Evolutionary conservation across 768 basidiomycete genomes (phyloP).

Genomic region (Gymnopilus dilepis): DNA sequence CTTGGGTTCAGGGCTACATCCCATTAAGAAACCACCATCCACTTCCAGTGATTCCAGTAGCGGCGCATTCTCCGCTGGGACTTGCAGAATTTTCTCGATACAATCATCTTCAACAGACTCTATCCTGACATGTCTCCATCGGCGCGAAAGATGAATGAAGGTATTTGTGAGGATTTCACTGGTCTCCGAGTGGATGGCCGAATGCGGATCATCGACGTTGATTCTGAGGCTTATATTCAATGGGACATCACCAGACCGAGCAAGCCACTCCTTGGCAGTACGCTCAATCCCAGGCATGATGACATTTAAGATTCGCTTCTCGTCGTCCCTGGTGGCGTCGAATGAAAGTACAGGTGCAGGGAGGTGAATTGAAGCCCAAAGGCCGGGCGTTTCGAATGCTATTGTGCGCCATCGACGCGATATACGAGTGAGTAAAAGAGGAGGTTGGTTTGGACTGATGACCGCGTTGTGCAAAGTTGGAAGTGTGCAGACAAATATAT

Average conservation of each 20-base stretch:
- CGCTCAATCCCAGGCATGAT: background rate
- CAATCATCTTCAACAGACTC: background rate
- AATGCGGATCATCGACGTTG: background rate
- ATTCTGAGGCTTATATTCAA: background rate
- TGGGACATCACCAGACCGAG: background rate
- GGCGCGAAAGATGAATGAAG: background rate
- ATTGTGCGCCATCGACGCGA: background rate
- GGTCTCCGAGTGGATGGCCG: background rate
- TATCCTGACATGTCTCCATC: background rate
- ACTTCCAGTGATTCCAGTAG: background rate
- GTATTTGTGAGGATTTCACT: background rate
- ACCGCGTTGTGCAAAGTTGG: background rate
- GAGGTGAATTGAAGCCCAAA: background rate
- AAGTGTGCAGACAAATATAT: background rate
- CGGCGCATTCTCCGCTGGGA: background rate
- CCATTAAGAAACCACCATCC: background rate
- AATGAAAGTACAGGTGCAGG: background rate
- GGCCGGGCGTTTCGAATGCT: background rate
- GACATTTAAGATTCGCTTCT: background rate
- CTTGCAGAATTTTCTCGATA: background rate
- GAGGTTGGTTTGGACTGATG: conserved; percentile 2
- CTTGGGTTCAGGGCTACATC: background rate
- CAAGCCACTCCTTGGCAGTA: background rate
- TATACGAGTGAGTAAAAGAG: background rate
- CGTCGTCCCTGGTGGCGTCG: background rate